Conservation (phyloP, 495 filamentous ascomycete species). For the Parmelia sp. region DNA sequence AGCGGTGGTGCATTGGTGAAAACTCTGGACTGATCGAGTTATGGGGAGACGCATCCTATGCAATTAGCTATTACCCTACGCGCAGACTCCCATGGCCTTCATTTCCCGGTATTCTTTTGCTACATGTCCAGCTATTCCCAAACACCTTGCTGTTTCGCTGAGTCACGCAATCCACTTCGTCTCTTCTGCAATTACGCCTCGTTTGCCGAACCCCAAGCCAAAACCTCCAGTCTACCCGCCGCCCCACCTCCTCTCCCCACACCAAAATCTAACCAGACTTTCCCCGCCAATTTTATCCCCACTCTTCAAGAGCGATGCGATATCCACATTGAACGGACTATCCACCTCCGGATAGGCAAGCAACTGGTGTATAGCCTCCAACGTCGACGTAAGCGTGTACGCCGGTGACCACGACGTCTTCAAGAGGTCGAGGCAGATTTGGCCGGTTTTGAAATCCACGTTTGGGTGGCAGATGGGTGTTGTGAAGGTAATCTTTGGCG, state of each 20-base stretch:
- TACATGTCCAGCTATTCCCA: background rate
- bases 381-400: slow-evolving; percentile 69
- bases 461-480: slow-evolving; percentile 86
- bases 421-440: slow-evolving; percentile 88
- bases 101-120: background rate
- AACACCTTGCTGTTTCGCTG: slow-evolving; percentile 4
- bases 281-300: slow-evolving; percentile 75
- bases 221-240: slow-evolving; percentile 9
- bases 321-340: slow-evolving; percentile 83
- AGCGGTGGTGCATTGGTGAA: background rate
- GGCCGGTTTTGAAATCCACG: slow-evolving; percentile 70
- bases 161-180: background rate
- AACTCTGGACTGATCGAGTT: background rate
- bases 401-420: slow-evolving; percentile 65
- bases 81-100: background rate
- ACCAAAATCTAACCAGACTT: slow-evolving; percentile 68
- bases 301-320: slow-evolving; percentile 66
- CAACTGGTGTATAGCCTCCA: slow-evolving; percentile 73
- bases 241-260: slow-evolving; percentile 24
- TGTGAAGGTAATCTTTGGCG: slow-evolving; percentile 69
- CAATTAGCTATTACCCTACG: background rate
- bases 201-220: background rate
- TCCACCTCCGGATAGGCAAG: slow-evolving; percentile 71
- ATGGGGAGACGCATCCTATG: background rate
- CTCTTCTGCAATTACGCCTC: background rate